Conservation (phyloP, 2,329 filamentous ascomycete genomes). For the Trichophyton benhamiae region DNA sequence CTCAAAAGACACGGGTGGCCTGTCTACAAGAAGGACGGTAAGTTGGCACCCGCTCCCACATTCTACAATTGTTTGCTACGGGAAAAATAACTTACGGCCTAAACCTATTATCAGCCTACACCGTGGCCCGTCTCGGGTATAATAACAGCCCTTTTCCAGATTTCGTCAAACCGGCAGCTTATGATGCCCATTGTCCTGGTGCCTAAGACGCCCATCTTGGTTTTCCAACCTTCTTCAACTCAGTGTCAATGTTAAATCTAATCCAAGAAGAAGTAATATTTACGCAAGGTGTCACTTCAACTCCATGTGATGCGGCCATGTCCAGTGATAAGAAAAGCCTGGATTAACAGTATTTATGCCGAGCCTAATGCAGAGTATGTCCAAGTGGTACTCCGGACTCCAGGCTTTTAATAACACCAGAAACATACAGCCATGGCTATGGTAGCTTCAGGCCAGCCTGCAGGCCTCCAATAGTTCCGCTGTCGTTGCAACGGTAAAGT, state of each 20-base stretch:
- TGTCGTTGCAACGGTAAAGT: neutral
- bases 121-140: constrained; percentile 1
- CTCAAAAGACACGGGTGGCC: constrained; percentile 15
- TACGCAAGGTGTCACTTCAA: neutral
- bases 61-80: too few relatives aligned
- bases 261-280: neutral
- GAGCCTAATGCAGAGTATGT: neutral
- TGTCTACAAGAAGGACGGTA: constrained; percentile 7
- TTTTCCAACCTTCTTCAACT: neutral
- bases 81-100: neutral
- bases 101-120: neutral
- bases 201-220: neutral
- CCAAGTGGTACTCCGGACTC: neutral
- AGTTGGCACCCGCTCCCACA: neutral
- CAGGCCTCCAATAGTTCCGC: neutral
- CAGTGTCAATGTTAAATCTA: neutral
- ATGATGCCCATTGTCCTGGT: constrained; percentile 3
- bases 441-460: neutral
- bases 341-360: neutral
- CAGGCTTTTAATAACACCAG: neutral
- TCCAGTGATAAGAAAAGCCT: neutral
- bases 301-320: neutral
- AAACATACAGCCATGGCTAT: neutral
- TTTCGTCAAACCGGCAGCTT: constrained; percentile 3
- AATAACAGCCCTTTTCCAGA: constrained; percentile 4